Conservation (phyloP, 371 early-diverging fungal species). For the Mucor circinelloides region DNA sequence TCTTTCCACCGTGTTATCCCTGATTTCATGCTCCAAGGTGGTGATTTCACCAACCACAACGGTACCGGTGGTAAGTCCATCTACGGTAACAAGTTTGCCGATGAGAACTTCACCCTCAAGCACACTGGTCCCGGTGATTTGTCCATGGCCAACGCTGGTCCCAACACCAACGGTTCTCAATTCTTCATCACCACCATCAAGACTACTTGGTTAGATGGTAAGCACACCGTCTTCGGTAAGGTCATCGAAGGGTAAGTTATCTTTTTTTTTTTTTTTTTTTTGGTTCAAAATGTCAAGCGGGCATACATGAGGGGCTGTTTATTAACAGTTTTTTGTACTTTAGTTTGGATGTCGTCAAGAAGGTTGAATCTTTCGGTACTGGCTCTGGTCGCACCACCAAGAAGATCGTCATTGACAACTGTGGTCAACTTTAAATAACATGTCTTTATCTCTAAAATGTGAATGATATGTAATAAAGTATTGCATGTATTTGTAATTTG, state of each 20-base stretch:
- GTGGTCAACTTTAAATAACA: conserved; percentile 64
- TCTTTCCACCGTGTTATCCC: conserved; percentile 94
- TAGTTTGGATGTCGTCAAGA: conserved; percentile 73
- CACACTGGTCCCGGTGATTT: conserved; percentile 89
- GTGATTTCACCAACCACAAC: conserved; percentile 94
- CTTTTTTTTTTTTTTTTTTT: not conserved
- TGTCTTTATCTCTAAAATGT: not conserved
- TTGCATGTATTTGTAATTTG: not conserved
- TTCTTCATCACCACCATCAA: conserved; percentile 95
- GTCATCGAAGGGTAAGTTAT: conserved; percentile 78
- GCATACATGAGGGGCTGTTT: not conserved
- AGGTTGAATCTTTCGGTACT: conserved; percentile 71
- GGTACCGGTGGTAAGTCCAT: conserved; percentile 98
- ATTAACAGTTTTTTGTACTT: not conserved
- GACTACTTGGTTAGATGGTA: conserved; percentile 95
- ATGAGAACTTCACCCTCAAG: conserved; percentile 97
- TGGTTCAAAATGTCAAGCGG: not conserved
- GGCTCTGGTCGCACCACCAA: conserved; percentile 56
- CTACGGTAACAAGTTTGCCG: conserved; percentile 92
- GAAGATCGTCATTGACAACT: conserved; percentile 65
- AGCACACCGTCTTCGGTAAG: conserved; percentile 99
- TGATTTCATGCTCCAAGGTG: conserved; percentile 99
- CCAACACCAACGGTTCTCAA: conserved; percentile 97
- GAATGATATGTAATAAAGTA: not conserved
- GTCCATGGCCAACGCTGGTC: conserved; percentile 98